These are phyloP conservation scores for Nitzschia palea DNA, from an alignment of 108 stramenopile species.

Conservation along the genomic window DNA sequence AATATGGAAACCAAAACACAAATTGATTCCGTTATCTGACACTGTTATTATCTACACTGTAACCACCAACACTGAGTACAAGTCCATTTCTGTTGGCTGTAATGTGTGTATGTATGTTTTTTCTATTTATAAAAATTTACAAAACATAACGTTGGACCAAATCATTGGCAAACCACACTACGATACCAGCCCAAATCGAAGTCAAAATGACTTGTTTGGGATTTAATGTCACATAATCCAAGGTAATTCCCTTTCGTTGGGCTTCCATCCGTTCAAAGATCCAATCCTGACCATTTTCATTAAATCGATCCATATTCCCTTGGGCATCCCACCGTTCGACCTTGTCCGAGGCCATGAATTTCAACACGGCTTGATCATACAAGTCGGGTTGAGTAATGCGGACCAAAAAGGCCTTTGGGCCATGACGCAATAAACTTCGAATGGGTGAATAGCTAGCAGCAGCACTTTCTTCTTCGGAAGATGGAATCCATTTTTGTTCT, in stretches of 20 bases:
- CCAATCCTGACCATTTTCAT: slow-evolving; percentile 65
- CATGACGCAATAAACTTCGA: slow-evolving; percentile 51
- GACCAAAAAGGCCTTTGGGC: slow-evolving; percentile 57
- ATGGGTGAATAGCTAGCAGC: slow-evolving; percentile 48
- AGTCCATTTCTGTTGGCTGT: too few relatives aligned
- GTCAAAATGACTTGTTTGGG: slow-evolving; percentile 27
- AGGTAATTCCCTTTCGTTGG: slow-evolving; percentile 6
- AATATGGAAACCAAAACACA: too few relatives aligned
- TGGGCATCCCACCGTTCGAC: slow-evolving; percentile 51
- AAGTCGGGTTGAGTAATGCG: slow-evolving; percentile 47
- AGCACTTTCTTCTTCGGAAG: slow-evolving; percentile 17
- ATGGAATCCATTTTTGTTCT: background rate
- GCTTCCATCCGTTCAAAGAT: slow-evolving; percentile 58
- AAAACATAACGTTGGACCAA: slow-evolving; percentile 1
- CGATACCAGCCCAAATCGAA: slow-evolving; percentile 22
- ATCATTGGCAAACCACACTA: background rate
- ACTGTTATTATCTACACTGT: too few relatives aligned
- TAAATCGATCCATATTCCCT: slow-evolving; percentile 71
- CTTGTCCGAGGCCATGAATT: slow-evolving; percentile 64
- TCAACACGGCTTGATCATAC: slow-evolving; percentile 70
- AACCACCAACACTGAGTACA: too few relatives aligned
- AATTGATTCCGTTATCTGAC: too few relatives aligned
- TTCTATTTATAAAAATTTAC: too few relatives aligned
- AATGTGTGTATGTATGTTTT: too few relatives aligned
- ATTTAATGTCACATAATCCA: slow-evolving; percentile 27